phyloP scores from a whole-genome alignment of 2,329 filamentous ascomycete species.

The Paraphoma sp. region DNA sequence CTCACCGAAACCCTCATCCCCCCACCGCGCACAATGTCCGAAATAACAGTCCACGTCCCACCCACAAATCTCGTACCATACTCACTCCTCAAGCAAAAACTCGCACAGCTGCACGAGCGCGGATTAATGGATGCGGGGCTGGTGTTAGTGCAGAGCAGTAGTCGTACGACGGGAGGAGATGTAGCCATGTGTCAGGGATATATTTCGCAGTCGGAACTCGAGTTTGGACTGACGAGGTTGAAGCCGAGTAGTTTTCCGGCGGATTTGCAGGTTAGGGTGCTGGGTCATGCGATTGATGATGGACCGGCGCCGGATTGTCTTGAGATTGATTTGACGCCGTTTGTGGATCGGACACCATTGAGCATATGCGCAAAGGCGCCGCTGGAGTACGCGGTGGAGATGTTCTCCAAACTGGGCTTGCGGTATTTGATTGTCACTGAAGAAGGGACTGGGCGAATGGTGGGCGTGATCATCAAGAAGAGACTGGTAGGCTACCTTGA shows the following conservation, averaged over 20 bases:
- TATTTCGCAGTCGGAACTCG: constrained; percentile 61
- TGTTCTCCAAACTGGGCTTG: constrained; percentile 65
- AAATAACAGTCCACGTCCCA: constrained; percentile 61
- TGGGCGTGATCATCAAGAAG: constrained; percentile 67
- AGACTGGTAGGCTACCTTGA: constrained; percentile 62
- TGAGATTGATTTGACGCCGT: constrained; percentile 54
- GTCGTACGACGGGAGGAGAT: background rate
- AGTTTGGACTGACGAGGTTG: constrained; percentile 54
- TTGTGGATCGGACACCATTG: constrained; percentile 63
- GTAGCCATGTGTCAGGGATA: constrained; percentile 61
- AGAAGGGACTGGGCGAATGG: constrained; percentile 57
- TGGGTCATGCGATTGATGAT: constrained; percentile 45
- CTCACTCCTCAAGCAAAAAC: constrained; percentile 53
- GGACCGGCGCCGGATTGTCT: constrained; percentile 18
- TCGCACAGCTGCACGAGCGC: constrained; percentile 55
- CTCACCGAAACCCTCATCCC: constrained; percentile 59
- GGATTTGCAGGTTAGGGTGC: constrained; percentile 46
- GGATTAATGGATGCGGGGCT: constrained; percentile 65
- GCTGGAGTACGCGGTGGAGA: constrained; percentile 65
- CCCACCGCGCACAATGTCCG: constrained; percentile 61
- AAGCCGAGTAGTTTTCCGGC: constrained; percentile 20
- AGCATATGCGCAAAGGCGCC: constrained; percentile 59
- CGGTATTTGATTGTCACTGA: constrained; percentile 63
- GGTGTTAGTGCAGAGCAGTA: constrained; percentile 56
- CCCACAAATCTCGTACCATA: constrained; percentile 52